Base-by-base conservation (phyloP, 176 grass and related monocot genomes). In the Zea luxurians region DNA sequence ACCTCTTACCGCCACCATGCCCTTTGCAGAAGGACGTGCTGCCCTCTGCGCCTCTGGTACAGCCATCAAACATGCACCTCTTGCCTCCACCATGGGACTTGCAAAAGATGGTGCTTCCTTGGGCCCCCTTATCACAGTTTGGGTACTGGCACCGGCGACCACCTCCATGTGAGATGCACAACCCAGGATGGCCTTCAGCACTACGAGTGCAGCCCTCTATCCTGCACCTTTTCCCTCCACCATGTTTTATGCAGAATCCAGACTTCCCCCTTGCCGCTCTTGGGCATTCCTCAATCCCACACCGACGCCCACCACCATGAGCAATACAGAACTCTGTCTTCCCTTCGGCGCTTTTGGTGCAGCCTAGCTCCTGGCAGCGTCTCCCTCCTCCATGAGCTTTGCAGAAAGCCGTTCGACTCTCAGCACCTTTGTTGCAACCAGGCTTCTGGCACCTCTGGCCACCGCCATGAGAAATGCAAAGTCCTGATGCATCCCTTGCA, bases 31-130 rank as follows among this genome's bases (percentile, higher is more conserved):
- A 63, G 7, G 76, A 68, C 10, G 91, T 93, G 84, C 91, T 93
- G n/a, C 93, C 93, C 78, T 97, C 91, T 0, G 93, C 93, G 3
- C 93, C 93, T 80, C 85, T 97, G 4, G 81, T 86, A 59, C 93
- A 97, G 2, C 86, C 91, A 87, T 93, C 82, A 16, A 81, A 89
- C 37, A 93, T 71, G 45, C 93, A 97, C 58, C 93, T 82, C 55
- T 91, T 97, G 48, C 93, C 93, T 18, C 93, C 93, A 59, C 93
- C 93, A 20, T 93, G 93, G 43, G 91, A 90, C 84, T 93, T 97
- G 68, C 93, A 97, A 68, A 78, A 93, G 62, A 91, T 85, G 78
- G 93, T 93, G 70, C 93, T 89, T 61, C 93, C 93, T 80, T 97
- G 91, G 2, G 91, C 93, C 20, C 91, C 93, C 38, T 97, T 97